Conservation (phyloP, 2,329 filamentous ascomycete genomes). For the Phaeophleospora eucalypticola region DNA sequence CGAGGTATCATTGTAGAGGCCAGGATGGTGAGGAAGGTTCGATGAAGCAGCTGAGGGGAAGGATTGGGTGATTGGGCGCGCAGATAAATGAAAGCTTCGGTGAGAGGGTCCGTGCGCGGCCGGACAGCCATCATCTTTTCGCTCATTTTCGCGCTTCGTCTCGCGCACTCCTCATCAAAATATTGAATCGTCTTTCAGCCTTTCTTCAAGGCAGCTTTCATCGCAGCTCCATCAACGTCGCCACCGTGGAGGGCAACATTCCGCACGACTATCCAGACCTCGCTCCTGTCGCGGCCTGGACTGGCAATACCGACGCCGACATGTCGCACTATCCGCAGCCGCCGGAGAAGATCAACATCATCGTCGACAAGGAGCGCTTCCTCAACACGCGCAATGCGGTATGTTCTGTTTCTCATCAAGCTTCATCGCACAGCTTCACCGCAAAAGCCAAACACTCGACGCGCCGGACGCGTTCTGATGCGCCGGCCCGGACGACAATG, state of each 20-base stretch:
- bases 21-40: no score
- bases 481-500: not conserved
- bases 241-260: not conserved
- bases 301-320: not conserved
- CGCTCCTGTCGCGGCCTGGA: not conserved
- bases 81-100: no score
- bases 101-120: no score
- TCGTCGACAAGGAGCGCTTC: slow-evolving; percentile 19
- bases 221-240: not conserved
- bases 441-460: not conserved
- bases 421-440: not conserved
- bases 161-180: no score
- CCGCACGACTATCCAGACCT: not conserved
- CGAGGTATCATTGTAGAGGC: no score
- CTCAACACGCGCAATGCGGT: slow-evolving; percentile 23
- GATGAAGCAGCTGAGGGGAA: no score
- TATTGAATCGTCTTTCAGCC: no score
- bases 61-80: no score
- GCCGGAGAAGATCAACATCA: slow-evolving; percentile 10
- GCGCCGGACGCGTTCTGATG: not conserved
- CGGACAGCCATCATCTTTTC: no score
- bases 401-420: slow-evolving; percentile 11
- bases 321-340: not conserved
- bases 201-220: not conserved
- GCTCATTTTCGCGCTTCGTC: no score